Evolutionary conservation across 108 stramenopile genomes (phyloP), one percentile per base, ranked within the genome.

Genomic region (Conticribra guillardii): DNA sequence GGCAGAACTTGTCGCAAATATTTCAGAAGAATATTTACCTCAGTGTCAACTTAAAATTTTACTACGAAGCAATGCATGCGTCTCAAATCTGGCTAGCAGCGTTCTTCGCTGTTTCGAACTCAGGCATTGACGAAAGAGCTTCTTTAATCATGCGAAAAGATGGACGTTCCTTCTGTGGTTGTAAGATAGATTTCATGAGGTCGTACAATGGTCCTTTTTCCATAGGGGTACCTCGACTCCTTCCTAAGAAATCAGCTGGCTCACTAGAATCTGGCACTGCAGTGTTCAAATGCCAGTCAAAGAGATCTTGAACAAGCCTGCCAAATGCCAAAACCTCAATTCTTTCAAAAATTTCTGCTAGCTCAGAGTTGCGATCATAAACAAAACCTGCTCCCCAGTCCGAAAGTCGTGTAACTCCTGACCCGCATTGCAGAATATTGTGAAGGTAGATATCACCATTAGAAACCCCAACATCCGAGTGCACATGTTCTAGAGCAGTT

Each of bases 311-410:
- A 1, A 76, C 64, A n/a, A 76, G 57, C 27, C 60, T 18, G 0
- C 75, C 75, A 63, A 76, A 76, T 14, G 75, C 67, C 16, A 65
- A 27, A 11, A 76, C 75, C 41, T 76, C 75, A 50, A 76, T 76
- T 24, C 33, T 63, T 22, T 76, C 75, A 32, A 67, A 65, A 5
- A 63, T 24, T 5, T 50, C n/a, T 18, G 58, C 65, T 16, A 27
- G 24, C 1, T 68, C 37, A 26, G 37, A 44, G 46, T 59, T 37
- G 16, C 45, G 37, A 50, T 67, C 45, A 48, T 76, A 70, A 30
- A 70, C 48, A 30, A 67, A 76, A 53, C 47, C 33, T 7, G 75
- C 75, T 8, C 75, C 75, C 63, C 63, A 76, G 41, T 76, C 75
- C 26, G 58, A 67, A 11, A 74, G 24, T 23, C 67, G 49, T 17